Evolutionary conservation across 257 asterid species (phyloP).

Genomic region (Capsicum rhomboideum): DNA sequence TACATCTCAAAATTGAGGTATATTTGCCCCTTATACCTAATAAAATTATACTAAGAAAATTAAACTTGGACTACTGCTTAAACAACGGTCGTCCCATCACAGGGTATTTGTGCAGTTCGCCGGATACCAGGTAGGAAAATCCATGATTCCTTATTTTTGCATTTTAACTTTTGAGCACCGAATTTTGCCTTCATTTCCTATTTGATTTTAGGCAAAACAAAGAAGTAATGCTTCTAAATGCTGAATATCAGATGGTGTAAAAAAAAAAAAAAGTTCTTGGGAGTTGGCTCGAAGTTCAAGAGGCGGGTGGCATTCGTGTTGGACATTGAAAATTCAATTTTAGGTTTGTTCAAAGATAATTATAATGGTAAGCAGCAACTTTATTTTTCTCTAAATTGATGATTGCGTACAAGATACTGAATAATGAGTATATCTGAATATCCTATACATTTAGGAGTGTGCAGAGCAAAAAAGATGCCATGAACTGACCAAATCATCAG

Average conservation of each 20-base stretch:
- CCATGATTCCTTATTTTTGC: too few species aligned
- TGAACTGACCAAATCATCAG: slow-evolving; percentile 38
- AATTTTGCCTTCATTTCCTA: too few species aligned
- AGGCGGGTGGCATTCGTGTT: neutral
- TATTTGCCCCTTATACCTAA: too few species aligned
- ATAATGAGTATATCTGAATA: neutral
- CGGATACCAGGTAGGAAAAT: too few species aligned
- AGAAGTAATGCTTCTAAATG: neutral
- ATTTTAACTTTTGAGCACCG: too few species aligned
- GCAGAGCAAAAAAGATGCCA: slow-evolving; percentile 17
- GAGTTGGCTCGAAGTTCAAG: neutral
- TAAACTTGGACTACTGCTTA: too few species aligned
- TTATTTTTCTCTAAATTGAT: neutral
- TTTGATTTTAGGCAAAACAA: too few species aligned
- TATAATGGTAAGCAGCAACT: neutral
- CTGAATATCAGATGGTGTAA: too few species aligned
- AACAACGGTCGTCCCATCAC: too few species aligned
- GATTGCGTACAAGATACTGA: neutral
- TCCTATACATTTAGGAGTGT: slow-evolving; percentile 19
- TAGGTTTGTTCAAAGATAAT: neutral
- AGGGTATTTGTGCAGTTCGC: too few species aligned
- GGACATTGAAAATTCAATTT: neutral
- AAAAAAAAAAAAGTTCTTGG: neutral
- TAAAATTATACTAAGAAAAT: too few species aligned
- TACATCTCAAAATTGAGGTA: too few species aligned